phyloP scores from a whole-genome alignment of 495 filamentous ascomycete genomes.

The Jackrogersella minutella region DNA sequence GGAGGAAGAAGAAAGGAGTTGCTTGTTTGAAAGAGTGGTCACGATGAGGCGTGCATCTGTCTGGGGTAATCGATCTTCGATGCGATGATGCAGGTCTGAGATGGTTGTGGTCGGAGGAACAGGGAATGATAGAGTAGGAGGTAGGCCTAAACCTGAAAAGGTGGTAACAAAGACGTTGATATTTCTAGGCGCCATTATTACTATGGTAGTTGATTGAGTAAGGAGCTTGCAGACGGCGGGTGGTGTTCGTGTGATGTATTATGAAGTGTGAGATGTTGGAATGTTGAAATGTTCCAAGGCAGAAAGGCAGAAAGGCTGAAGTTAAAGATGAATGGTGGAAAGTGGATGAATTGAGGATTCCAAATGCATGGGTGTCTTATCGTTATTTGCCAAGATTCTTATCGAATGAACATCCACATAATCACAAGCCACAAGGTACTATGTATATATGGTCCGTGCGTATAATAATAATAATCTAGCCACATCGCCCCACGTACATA shows the following conservation, averaged over 20 bases:
- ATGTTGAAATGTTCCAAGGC: not conserved
- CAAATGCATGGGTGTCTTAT: not conserved
- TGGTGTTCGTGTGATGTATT: not conserved
- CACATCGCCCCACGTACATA: slow-evolving; percentile 40
- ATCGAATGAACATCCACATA: not conserved
- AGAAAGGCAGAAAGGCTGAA: not conserved
- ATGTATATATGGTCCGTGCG: not conserved
- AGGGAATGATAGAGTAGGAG: slow-evolving; percentile 75
- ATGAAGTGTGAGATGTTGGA: not conserved
- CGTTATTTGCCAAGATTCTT: not conserved
- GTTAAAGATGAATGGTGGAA: slow-evolving; percentile 1
- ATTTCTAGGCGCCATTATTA: slow-evolving; percentile 54
- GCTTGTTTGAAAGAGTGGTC: slow-evolving; percentile 81
- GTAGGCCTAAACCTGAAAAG: slow-evolving; percentile 82
- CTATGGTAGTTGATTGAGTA: not conserved
- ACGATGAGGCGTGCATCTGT: slow-evolving; percentile 69
- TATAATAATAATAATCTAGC: slow-evolving; percentile 42
- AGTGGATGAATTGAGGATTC: not conserved
- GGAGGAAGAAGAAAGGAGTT: slow-evolving; percentile 59
- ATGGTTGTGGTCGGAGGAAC: slow-evolving; percentile 72
- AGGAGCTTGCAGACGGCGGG: not conserved
- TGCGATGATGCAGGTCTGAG: slow-evolving; percentile 67
- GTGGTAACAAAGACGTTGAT: slow-evolving; percentile 85
- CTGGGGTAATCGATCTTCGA: slow-evolving; percentile 70
- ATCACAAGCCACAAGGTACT: not conserved